Base-by-base conservation (phyloP, 2,329 filamentous ascomycete species). In the Colletotrichum sp. region DNA sequence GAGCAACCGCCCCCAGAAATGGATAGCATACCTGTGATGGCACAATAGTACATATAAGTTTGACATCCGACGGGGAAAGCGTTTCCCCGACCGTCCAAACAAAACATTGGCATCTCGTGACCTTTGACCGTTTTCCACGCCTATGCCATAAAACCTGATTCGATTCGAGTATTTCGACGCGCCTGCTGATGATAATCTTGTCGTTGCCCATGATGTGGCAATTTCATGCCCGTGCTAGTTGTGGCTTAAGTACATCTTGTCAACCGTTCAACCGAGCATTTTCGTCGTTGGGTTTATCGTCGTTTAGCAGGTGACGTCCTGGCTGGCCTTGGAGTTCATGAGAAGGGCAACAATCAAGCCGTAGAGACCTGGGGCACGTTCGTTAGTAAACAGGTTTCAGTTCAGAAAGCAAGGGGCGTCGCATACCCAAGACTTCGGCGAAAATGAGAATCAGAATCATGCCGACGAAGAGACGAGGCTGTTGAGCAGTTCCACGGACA, bases 381-480 rank as follows among this genome's bases (percentile, higher is more conserved):
- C 66, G 67, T 84, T 77, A 85, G 83, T 71, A 34, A 69, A 48
- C 9, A 52, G 19, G 25, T 19, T 34, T 55, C 28, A 9, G 34
- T 16, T 22, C 22, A 36, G 6, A 55, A 19, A 69, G 15, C 68
- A 68, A 28, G 16, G 15, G 16, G 19, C 22, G 28, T 36, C 32
- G 89, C 93, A 78, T 90, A 97, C 96, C 96, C 93, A 98, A 89
- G 81, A 98, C 96, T 96, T 98, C 96, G 81, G 96, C 96, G 91
- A 98, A 98, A 96, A 98, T 98, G 88, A 98, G 95, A 90, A 98
- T 98, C 85, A 98, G 87, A 88, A 98, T 98, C 96, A 98, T 98
- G 88, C 96, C 96, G 84, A 98, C 96, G 88, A 98, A 98, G 80
- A 98, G 91, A 85, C 94, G 91, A 78, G 94, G 94, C 86, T 96